Conservation (phyloP, 169 alveolate genomes). For the Cytauxzoon felis region DNA sequence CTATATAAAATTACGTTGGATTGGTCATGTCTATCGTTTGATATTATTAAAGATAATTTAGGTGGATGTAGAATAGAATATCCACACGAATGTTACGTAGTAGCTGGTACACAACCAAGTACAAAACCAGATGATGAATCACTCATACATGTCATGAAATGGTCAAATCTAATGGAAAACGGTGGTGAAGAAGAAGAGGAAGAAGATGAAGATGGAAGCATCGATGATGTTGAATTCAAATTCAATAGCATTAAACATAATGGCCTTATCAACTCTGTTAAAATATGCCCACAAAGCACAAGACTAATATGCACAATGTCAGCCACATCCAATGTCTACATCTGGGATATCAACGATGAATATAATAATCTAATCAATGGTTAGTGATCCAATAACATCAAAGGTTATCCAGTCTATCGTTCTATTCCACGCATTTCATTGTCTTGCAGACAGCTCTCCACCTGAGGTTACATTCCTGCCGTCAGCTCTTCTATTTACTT, state of each 20-base stretch:
- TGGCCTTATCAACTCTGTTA: slow-evolving; percentile 58
- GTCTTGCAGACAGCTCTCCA: too few relatives aligned
- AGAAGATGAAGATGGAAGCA: slow-evolving; percentile 43
- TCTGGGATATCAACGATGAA: slow-evolving; percentile 55
- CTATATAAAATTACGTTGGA: slow-evolving; percentile 42
- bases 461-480: too few relatives aligned
- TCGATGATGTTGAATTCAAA: slow-evolving; percentile 18
- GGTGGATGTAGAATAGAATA: slow-evolving; percentile 44
- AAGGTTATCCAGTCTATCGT: too few relatives aligned
- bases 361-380: slow-evolving; percentile 6
- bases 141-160: slow-evolving; percentile 51
- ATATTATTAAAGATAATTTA: slow-evolving; percentile 44
- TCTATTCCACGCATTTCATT: too few relatives aligned
- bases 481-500: too few relatives aligned
- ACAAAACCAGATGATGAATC: slow-evolving; percentile 26
- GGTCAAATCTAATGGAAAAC: slow-evolving; percentile 58
- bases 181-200: slow-evolving; percentile 33
- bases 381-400: too few relatives aligned
- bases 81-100: slow-evolving; percentile 57
- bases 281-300: slow-evolving; percentile 55
- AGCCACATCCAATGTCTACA: slow-evolving; percentile 46
- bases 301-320: slow-evolving; percentile 62
- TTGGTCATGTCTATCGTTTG: slow-evolving; percentile 79
- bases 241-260: slow-evolving; percentile 44
- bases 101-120: slow-evolving; percentile 64